These are phyloP conservation scores for Adiantum capillusveneris DNA, from an alignment of 75 land plant species.

Conservation along the genomic window DNA sequence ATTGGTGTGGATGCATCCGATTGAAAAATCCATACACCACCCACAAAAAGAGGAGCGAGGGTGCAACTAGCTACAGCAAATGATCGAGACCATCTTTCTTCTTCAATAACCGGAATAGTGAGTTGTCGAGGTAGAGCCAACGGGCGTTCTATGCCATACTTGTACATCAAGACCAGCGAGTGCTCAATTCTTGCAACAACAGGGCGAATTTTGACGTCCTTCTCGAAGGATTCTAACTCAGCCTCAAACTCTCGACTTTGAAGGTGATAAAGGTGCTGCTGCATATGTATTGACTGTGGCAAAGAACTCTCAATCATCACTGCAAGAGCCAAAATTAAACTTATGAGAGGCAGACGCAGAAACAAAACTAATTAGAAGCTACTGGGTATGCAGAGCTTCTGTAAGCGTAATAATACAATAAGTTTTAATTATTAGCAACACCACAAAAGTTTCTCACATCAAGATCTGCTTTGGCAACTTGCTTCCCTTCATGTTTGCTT, in stretches of 20 bases:
- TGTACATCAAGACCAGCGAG: neutral
- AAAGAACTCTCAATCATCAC: too few species aligned
- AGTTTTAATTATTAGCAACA: too few species aligned
- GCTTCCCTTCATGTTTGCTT: too few species aligned
- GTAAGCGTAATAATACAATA: too few species aligned
- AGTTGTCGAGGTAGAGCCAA: constrained; percentile 58
- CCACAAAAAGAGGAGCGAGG: constrained; percentile 49
- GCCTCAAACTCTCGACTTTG: constrained; percentile 1
- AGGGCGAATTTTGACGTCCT: neutral
- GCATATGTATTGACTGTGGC: too few species aligned
- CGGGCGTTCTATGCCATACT: constrained; percentile 33
- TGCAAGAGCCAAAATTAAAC: too few species aligned
- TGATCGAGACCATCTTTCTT: constrained; percentile 58
- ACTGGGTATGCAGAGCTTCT: too few species aligned
- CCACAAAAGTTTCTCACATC: too few species aligned
- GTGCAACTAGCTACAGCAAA: constrained; percentile 54
- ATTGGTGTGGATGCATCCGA: constrained; percentile 13
- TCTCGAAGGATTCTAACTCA: neutral
- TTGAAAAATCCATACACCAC: constrained; percentile 25
- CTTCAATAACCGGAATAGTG: constrained; percentile 60
- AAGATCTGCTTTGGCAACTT: too few species aligned
- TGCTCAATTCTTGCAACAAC: neutral
- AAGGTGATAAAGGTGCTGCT: neutral
- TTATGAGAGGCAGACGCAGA: too few species aligned
- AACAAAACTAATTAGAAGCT: too few species aligned